Evolutionary conservation across 208 protist genomes (phyloP).

Genomic region (Crithidia brevicula): DNA sequence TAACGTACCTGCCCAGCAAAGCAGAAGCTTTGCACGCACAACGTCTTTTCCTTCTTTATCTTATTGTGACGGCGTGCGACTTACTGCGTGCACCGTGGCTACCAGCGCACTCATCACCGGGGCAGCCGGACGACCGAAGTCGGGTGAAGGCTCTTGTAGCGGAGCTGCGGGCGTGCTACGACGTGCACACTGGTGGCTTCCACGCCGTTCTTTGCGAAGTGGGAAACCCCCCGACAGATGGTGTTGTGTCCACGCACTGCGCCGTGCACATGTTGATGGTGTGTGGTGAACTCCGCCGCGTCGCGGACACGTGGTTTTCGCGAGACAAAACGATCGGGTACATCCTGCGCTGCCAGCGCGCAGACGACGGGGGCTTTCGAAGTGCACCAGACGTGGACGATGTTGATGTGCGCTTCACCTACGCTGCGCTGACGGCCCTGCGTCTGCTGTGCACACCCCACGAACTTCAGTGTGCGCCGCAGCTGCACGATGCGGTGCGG

Average conservation of each 20-base stretch:
- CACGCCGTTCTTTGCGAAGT: not conserved
- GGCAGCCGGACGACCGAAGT: too few relatives aligned
- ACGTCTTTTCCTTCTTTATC: slow-evolving; percentile 6
- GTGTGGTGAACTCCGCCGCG: not conserved
- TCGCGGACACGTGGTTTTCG: not conserved
- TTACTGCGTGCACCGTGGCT: slow-evolving; percentile 7
- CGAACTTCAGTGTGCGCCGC: not conserved
- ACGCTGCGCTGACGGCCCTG: not conserved
- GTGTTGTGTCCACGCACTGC: slow-evolving; percentile 1
- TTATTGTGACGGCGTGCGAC: not conserved
- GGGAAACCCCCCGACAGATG: not conserved
- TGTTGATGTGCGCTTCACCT: slow-evolving; percentile 6
- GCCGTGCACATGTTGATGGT: not conserved
- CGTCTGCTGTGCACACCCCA: not conserved
- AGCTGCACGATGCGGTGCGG: not conserved
- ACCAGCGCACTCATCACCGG: not conserved
- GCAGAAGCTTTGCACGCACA: not conserved
- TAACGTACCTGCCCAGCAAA: not conserved
- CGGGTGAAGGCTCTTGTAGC: too few relatives aligned
- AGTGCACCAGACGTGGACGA: not conserved
- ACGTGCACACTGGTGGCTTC: slow-evolving; percentile 3
- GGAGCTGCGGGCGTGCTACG: not conserved
- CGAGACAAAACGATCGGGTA: not conserved
- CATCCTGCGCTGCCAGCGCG: not conserved
- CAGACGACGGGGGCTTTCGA: not conserved